Conservation (phyloP, 805 yeast species). For the Saccharomycopsis fermentans region DNA sequence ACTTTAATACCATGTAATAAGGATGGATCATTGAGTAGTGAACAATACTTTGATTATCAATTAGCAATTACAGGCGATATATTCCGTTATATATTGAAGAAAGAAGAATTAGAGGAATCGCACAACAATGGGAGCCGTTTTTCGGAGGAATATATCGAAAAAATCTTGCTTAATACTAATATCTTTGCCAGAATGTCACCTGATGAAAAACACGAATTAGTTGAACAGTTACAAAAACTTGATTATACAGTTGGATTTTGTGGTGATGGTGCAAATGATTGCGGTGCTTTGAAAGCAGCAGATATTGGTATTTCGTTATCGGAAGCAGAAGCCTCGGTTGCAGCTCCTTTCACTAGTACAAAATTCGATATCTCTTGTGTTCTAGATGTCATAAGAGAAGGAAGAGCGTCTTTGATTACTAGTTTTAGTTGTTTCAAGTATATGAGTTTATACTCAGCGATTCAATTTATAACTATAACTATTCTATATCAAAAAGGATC, state of each 20-base stretch:
- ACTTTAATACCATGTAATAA: conserved; percentile 43
- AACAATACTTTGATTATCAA: conserved; percentile 35
- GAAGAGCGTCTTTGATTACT: conserved; percentile 89
- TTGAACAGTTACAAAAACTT: conserved; percentile 69
- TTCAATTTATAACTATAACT: conserved; percentile 83
- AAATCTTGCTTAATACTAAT: conserved; percentile 58
- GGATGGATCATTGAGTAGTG: conserved; percentile 6
- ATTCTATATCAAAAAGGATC: conserved; percentile 81
- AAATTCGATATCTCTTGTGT: conserved; percentile 89
- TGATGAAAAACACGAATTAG: conserved; percentile 94
- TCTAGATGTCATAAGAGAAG: conserved; percentile 82
- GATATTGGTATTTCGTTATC: conserved; percentile 93
- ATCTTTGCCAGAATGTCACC: conserved; percentile 98
- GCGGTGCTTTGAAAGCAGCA: conserved; percentile 97
- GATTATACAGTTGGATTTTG: conserved; percentile 95
- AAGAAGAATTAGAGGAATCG: conserved; percentile 35
- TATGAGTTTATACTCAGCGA: conserved; percentile 95
- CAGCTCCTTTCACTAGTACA: conserved; percentile 95
- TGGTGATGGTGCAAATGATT: conserved; percentile 99
- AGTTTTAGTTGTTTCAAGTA: conserved; percentile 95
- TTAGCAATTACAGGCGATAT: conserved; percentile 91
- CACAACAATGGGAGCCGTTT: conserved; percentile 14
- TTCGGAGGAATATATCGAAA: conserved; percentile 35
- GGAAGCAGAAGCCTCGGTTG: conserved; percentile 97
- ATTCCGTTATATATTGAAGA: conserved; percentile 60